phyloP scores from a whole-genome alignment of 352 stramenopile species.

The Plasmopara halstedii region DNA sequence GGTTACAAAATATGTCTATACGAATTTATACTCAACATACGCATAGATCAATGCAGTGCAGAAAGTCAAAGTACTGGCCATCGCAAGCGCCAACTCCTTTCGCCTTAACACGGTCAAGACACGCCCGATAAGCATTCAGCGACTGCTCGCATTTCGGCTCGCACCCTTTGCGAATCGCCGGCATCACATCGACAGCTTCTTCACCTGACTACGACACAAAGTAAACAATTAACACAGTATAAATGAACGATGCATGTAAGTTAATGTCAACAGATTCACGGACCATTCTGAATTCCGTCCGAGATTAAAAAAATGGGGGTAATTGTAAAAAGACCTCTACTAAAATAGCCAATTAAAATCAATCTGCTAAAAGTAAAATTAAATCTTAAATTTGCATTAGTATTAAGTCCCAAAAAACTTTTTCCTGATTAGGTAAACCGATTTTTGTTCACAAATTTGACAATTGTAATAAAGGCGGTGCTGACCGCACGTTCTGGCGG shows the following conservation, averaged over 20 bases:
- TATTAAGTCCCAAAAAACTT: background rate
- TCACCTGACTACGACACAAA: slow-evolving; percentile 44
- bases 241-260: background rate
- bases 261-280: too few species aligned
- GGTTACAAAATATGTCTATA: background rate
- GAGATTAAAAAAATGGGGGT: background rate
- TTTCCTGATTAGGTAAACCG: too few species aligned
- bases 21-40: slow-evolving; percentile 33
- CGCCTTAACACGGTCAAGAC: slow-evolving; percentile 84
- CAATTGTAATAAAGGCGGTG: background rate
- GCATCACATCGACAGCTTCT: slow-evolving; percentile 92
- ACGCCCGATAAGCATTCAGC: slow-evolving; percentile 88
- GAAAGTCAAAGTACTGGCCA: slow-evolving; percentile 93
- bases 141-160: slow-evolving; percentile 85
- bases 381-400: background rate
- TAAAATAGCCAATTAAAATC: too few species aligned
- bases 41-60: slow-evolving; percentile 95
- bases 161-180: slow-evolving; percentile 88
- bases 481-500: slow-evolving; percentile 8
- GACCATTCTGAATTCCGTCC: background rate
- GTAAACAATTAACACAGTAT: background rate
- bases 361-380: too few species aligned
- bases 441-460: too few species aligned
- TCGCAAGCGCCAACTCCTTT: slow-evolving; percentile 91
- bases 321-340: too few species aligned